phyloP scores from a whole-genome alignment of 805 yeast genomes.

The Kuraishia hungarica region DNA sequence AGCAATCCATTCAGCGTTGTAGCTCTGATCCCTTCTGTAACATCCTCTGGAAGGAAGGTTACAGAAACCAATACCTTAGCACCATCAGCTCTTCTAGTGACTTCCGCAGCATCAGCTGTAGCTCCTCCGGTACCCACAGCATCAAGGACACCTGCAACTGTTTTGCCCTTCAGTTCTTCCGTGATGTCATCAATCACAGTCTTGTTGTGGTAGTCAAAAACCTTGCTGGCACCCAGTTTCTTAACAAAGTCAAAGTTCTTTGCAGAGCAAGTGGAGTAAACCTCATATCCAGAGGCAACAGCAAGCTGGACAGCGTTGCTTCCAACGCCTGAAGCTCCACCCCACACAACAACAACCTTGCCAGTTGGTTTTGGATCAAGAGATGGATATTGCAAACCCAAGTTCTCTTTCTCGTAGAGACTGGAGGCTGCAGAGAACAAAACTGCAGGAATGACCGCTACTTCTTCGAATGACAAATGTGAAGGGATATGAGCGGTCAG shows the following conservation, averaged over 20 bases:
- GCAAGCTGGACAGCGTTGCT: constrained; percentile 8
- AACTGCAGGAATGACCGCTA: constrained; percentile 5
- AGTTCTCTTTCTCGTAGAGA: constrained; percentile 1
- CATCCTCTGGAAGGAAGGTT: background rate
- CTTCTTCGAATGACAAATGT: constrained; percentile 2
- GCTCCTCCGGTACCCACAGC: constrained; percentile 19
- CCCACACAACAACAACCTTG: constrained; percentile 7
- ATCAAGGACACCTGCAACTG: background rate
- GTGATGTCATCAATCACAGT: constrained; percentile 4
- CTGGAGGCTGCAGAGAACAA: constrained; percentile 4
- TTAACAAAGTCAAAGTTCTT: constrained; percentile 5
- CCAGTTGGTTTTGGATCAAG: background rate
- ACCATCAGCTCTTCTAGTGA: background rate
- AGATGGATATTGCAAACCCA: constrained; percentile 1
- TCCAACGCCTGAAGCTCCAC: constrained; percentile 8
- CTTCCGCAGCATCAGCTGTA: constrained; percentile 8
- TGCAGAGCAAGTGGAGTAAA: constrained; percentile 7
- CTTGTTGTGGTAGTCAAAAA: constrained; percentile 6
- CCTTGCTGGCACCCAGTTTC: constrained; percentile 7
- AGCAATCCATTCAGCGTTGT: background rate
- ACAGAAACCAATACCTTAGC: background rate
- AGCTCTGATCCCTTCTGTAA: background rate
- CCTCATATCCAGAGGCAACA: constrained; percentile 8
- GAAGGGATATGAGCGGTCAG: constrained; percentile 4
- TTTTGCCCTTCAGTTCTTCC: constrained; percentile 3